Base-by-base conservation (phyloP, 345 rosid species). In the Populus nigra region DNA sequence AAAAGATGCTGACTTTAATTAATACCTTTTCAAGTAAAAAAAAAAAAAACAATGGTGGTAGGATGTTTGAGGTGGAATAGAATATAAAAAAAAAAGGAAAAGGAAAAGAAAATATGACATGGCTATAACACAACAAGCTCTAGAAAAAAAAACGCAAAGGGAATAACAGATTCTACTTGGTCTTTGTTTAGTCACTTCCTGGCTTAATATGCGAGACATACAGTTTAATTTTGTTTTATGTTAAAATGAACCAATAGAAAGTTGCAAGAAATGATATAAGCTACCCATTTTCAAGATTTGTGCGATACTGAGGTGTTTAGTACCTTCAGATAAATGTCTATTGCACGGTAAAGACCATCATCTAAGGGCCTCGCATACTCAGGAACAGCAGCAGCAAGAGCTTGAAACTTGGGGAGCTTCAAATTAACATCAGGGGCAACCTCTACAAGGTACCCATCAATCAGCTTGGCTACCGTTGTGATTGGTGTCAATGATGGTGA, bases 381-480 rank as follows among this genome's bases (percentile, higher is more conserved):
- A 31, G 99, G 99, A 73, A 96, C 88, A 82, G 98, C 82, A 77
- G 96, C 94, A 53, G 95, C 94, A 82, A 96, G 88, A 61, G 96
- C 93, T 84, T 91, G 97, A 85, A 96, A 96, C 85, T 93, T 93
- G 63, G 94, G 93, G 78, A 92, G 93, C 87, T 96, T 96, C 82
- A 96, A 87, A 84, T 93, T 93, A 50, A 89, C 89, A 82, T 96
- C 99, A 71, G 98, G 93, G 53, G 98, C 97, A 83, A 96, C 97
- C 91, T 96, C 99, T 27, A 98, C 97, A 20, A 96, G 94, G 79
- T 93, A 96, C 43, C 98, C 99, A 70, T 96, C 98, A n/a, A 96
- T 88, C 84, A 96, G 86, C 90, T 96, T 96, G 65, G 99, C 94
- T 43, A 92, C 99, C 68, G 77, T 85, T 36, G 98, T 85, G 85